Base-by-base conservation (phyloP, 768 basidiomycete genomes). In the Udeniomyces megalosporus region DNA sequence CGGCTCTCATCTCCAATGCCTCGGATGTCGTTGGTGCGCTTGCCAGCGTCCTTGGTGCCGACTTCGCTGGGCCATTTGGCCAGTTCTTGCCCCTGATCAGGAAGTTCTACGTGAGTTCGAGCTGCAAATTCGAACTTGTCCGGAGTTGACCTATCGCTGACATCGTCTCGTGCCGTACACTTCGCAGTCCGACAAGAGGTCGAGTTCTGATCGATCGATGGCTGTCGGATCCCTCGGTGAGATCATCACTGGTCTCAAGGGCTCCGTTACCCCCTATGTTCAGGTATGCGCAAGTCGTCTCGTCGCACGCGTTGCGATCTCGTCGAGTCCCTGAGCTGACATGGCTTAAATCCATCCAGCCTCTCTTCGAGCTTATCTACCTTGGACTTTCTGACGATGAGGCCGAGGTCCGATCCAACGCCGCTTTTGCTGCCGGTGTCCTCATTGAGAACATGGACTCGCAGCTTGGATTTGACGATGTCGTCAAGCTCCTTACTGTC, bases 161-260 rank as follows among this genome's bases (percentile, higher is more conserved):
- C 45, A n/a, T 26, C 12, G 7, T 29, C 26, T 28, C 14, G 35
- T 46, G 1, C 45, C 35, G 32, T 44, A n/a, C 24, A 50, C 51
- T 4, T 51, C 15, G 31, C 58, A 68, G 68, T 86, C 85, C 76
- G 84, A 84, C 75, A 84, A 79, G 70, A 83, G 90, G 60, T 88
- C 90, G 3, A 78, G 86, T 62, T 88, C 86, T 66, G 95, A 99
- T 73, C 84, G 87, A 44, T 93, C 93, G 11, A 84, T 91, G 51
- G 83, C 91, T 28, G 86, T 96, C 66, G 95, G 95, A 4, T 86
- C 86, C 66, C 78, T 99, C 38, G 92, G 92, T 42, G 95, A 99
- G 76, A 88, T 96, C 66, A 92, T 93, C 71, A 82, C 84, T 24
- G 91, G 91, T 50, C 83, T 97, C 79, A 89, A 92, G 76, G 76